Percentiles rank a stretch among this genome's conserved stretches.
Evolutionary conservation across 495 filamentous ascomycete genomes (phyloP).

Genomic region (Talaromyces liani): DNA sequence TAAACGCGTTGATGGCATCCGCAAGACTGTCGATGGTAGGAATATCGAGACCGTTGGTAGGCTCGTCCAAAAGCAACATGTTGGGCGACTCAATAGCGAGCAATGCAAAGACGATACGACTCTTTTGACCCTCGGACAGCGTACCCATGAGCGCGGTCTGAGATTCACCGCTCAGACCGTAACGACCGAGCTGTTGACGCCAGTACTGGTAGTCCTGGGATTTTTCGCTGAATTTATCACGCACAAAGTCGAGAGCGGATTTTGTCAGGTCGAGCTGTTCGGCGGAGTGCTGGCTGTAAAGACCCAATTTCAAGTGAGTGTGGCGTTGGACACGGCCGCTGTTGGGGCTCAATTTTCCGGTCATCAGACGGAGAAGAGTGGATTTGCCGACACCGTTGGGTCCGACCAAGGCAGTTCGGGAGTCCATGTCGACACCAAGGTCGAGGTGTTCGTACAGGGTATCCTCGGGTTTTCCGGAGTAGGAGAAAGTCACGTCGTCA

Average conservation of each 20-base stretch:
- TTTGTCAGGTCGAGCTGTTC: slow-evolving; percentile 98
- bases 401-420: slow-evolving; percentile 90
- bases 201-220: slow-evolving; percentile 99
- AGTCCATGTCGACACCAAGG: slow-evolving; percentile 99
- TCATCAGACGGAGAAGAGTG: slow-evolving; percentile 96
- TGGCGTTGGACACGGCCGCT: slow-evolving; percentile 76
- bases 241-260: slow-evolving; percentile 93
- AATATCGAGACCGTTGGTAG: slow-evolving; percentile 99
- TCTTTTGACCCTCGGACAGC: slow-evolving; percentile 94
- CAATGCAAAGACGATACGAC: slow-evolving; percentile 93
- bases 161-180: slow-evolving; percentile 82
- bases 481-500: slow-evolving; percentile 96
- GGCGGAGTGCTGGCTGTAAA: slow-evolving; percentile 97
- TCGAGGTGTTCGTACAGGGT: slow-evolving; percentile 95
- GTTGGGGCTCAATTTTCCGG: slow-evolving; percentile 85
- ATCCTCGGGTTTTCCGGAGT: slow-evolving; percentile 81
- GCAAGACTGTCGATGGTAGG: slow-evolving; percentile 97
- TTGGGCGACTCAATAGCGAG: slow-evolving; percentile 94
- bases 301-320: slow-evolving; percentile 94
- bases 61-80: slow-evolving; percentile 97
- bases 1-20: slow-evolving; percentile 94
- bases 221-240: slow-evolving; percentile 84
- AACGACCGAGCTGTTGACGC: slow-evolving; percentile 92
- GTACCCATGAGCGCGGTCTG: slow-evolving; percentile 98
- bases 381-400: slow-evolving; percentile 99